Evolutionary conservation across 1,139 yeast genomes (phyloP).

Genomic region (Geotrichum citri-aurantii): DNA sequence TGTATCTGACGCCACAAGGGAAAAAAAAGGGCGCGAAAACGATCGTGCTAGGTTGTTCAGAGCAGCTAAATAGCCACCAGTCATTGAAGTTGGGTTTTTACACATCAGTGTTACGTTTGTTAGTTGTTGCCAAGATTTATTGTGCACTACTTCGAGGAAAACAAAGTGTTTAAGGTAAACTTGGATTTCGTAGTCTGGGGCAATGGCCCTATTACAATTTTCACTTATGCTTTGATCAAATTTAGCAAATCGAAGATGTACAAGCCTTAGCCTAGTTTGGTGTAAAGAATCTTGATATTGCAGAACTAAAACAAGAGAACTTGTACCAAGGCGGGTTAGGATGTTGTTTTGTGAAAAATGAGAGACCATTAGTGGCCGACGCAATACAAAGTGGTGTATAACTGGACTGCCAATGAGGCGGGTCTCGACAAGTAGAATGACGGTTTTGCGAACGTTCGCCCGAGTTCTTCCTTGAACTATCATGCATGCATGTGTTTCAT

Average conservation of each 20-base stretch:
- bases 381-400: constrained; percentile 3
- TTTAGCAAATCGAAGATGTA: background rate
- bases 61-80: constrained; percentile 14
- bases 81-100: constrained; percentile 7
- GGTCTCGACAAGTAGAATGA: constrained; percentile 4
- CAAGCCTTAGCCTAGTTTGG: constrained; percentile 7
- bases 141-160: background rate
- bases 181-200: background rate
- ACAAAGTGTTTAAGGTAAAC: background rate
- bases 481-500: background rate
- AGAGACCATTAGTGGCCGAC: constrained; percentile 1
- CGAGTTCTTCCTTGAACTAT: constrained; percentile 8
- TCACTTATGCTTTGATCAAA: background rate
- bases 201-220: background rate
- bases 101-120: background rate
- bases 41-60: constrained; percentile 21
- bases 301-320: background rate
- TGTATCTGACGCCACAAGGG: constrained; percentile 23
- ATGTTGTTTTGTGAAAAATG: constrained; percentile 5
- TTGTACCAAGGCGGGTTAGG: background rate
- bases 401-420: background rate
- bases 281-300: constrained; percentile 7
- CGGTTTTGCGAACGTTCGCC: background rate
- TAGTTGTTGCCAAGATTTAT: background rate
- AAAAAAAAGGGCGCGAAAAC: constrained; percentile 23